Evolutionary conservation across 257 asterid species (phyloP), one percentile per base, ranked within the genome.

Genomic region (Ehretia macrophylla): DNA sequence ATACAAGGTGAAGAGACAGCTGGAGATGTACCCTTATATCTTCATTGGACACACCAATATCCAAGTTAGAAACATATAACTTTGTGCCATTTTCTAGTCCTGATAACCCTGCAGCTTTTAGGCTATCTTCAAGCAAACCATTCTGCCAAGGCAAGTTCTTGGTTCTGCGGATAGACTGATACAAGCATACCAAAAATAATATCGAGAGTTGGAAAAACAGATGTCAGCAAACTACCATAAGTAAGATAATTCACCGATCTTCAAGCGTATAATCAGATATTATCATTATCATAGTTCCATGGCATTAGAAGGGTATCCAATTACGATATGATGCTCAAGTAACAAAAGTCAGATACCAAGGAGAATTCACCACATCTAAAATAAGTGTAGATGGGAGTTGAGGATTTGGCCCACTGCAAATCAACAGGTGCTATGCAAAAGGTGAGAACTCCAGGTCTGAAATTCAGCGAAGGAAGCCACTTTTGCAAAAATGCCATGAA

Each of bases 21-120:
- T 61, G 62, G 62, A 62, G 38, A n/a, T 68, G 72, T 91, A 91
- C 98, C 98, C 96, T 88, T 79, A 91, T 91, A 68, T 91, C 98
- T 72, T 88, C 86, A 66, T 69, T 87, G 32, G 96, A 73, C 54
- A 91, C 98, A 57, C 98, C 90, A 67, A 11, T 17, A 17, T 80
- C 94, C 91, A 91, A 77, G 79, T 88, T 91, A 52, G 90, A 83
- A 56, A 91, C 77, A 69, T 66, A 73, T 20, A 85, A 55, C 69
- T 77, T 80, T n/a, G 98, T 68, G 49, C 87, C 94, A 68, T 62
- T 76, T 56, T 79, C 97, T 72, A 82, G 57, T 53, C 83, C 86
- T 11, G 96, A 77, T 21, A 83, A 65, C 55, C 97, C 97, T 64
- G 88, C 95, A 62, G 96, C 91, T 83, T 80, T 84, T 21, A 92